Conservation (phyloP, 768 basidiomycete species). For the Russula compacta region DNA sequence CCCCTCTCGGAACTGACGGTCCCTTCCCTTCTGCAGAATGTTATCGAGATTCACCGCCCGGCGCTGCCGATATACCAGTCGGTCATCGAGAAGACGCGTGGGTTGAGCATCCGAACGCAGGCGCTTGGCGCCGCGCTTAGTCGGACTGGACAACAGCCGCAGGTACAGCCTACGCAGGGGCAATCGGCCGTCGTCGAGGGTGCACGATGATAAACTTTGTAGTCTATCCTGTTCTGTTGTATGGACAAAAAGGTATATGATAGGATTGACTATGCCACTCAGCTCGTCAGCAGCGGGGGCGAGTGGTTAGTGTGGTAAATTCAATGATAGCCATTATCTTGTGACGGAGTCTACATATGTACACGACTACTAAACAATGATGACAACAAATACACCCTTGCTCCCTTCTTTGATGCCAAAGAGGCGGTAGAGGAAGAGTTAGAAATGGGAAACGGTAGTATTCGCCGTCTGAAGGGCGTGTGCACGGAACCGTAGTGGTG, state of each 20-base stretch:
- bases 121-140: constrained; percentile 75
- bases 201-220: constrained; percentile 14
- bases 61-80: constrained; percentile 86
- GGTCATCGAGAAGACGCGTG: constrained; percentile 92
- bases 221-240: not conserved
- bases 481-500: too few relatives aligned
- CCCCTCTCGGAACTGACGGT: constrained; percentile 13
- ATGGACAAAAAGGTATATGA: not conserved
- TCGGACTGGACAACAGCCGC: constrained; percentile 24
- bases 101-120: constrained; percentile 84
- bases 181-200: constrained; percentile 22
- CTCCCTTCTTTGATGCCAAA: too few relatives aligned
- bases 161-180: constrained; percentile 11
- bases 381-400: too few relatives aligned
- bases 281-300: too few relatives aligned
- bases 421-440: too few relatives aligned
- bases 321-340: not conserved
- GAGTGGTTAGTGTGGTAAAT: not conserved
- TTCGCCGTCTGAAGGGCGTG: too few relatives aligned
- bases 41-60: constrained; percentile 90
- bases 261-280: not conserved
- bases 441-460: too few relatives aligned
- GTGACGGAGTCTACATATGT: not conserved
- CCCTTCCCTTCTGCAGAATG: constrained; percentile 50
- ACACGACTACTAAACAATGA: not conserved